Conservation (phyloP, 495 filamentous ascomycete species). For the Elasticomyces elasticus region DNA sequence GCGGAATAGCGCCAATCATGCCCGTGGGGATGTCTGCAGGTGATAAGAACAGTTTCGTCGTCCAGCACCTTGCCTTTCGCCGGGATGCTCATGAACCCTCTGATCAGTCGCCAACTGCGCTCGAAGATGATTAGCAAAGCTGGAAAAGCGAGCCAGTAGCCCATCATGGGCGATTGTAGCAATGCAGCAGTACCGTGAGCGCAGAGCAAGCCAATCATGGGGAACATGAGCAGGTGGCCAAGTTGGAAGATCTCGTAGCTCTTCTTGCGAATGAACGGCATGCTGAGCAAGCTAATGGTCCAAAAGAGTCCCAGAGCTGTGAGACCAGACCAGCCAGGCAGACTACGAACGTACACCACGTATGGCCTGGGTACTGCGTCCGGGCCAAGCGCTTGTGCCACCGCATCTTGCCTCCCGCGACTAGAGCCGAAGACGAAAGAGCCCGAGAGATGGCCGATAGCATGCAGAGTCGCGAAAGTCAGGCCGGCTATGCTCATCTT, state of each 20-base stretch:
- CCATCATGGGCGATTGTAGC: slow-evolving; percentile 33
- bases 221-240: slow-evolving; percentile 34
- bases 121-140: slow-evolving; percentile 29
- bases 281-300: slow-evolving; percentile 25
- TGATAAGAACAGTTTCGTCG: slow-evolving; percentile 30
- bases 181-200: slow-evolving; percentile 30
- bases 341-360: slow-evolving; percentile 18
- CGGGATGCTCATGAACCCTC: slow-evolving; percentile 26
- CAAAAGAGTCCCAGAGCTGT: slow-evolving; percentile 29
- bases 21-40: slow-evolving; percentile 24
- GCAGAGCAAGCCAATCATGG: slow-evolving; percentile 30
- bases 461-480: slow-evolving; percentile 31
- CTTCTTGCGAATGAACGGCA: slow-evolving; percentile 28
- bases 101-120: slow-evolving; percentile 22
- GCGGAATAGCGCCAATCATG: slow-evolving; percentile 32
- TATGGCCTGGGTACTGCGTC: slow-evolving; percentile 21
- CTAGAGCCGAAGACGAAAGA: slow-evolving; percentile 30
- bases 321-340: slow-evolving; percentile 32
- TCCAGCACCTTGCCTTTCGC: slow-evolving; percentile 29
- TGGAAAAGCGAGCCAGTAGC: slow-evolving; percentile 34
- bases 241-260: slow-evolving; percentile 35
- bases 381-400: slow-evolving; percentile 22
- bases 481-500: slow-evolving; percentile 29
- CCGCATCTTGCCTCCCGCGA: slow-evolving; percentile 18
- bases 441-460: slow-evolving; percentile 32